These are phyloP conservation scores for Colletotrichum kahawae DNA, from an alignment of 2,329 filamentous ascomycete genomes.

Conservation along the genomic window DNA sequence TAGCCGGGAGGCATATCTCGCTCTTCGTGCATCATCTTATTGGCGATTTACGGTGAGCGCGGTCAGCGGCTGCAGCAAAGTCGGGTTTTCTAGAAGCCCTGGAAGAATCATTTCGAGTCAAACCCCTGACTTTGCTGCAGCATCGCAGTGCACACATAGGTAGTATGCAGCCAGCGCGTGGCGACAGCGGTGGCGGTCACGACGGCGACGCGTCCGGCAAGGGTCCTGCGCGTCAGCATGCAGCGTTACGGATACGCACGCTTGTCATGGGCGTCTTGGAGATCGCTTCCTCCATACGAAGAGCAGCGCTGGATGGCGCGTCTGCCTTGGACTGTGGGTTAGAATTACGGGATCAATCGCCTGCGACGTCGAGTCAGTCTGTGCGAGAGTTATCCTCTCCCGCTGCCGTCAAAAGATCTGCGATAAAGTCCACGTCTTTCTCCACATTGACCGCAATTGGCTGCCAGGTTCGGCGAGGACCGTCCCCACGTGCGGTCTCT, in stretches of 20 bases:
- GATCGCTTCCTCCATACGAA: neutral
- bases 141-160: neutral
- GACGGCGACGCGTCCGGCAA: neutral
- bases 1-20: constrained; percentile 2
- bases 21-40: neutral
- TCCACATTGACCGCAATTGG: constrained; percentile 9
- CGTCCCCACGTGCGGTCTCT: constrained; percentile 1
- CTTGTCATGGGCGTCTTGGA: neutral
- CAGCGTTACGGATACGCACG: neutral
- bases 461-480: neutral
- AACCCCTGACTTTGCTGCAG: constrained; percentile 2
- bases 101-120: neutral
- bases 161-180: neutral
- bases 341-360: constrained; percentile 4
- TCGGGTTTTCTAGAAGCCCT: constrained; percentile 17
- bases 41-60: neutral
- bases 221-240: neutral
- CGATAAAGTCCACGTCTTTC: neutral
- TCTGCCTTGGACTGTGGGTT: neutral
- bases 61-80: neutral
- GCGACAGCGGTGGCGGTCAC: neutral
- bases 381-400: neutral
- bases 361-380: constrained; percentile 3
- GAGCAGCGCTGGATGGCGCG: neutral
- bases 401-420: neutral